Evolutionary conservation across 2,329 filamentous ascomycete genomes (phyloP).

Genomic region (Hymenoscyphus fraxineus): DNA sequence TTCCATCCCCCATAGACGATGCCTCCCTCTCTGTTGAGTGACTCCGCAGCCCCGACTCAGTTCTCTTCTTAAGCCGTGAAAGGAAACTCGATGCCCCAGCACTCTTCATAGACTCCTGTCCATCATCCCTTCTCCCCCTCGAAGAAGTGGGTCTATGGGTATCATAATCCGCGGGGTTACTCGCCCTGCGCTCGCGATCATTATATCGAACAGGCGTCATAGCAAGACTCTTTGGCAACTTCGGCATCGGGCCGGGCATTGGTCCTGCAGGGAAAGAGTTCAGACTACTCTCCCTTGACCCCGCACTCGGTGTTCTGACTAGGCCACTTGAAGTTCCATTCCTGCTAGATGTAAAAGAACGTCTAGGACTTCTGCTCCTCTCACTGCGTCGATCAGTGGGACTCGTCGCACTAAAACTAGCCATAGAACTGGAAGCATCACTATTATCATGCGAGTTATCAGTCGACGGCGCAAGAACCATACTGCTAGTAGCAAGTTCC

Average conservation of each 20-base stretch:
- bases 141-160: too few species aligned
- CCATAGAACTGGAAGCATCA: slow-evolving; percentile 29
- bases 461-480: slow-evolving; percentile 31
- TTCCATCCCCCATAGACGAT: slow-evolving; percentile 5
- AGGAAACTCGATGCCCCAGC: slow-evolving; percentile 20
- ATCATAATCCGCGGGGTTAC: too few species aligned
- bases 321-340: slow-evolving; percentile 15
- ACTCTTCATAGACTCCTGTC: slow-evolving; percentile 10
- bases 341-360: slow-evolving; percentile 31
- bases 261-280: slow-evolving; percentile 21
- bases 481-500: slow-evolving; percentile 70
- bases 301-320: slow-evolving; percentile 25
- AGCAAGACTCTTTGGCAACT: slow-evolving; percentile 24
- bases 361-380: slow-evolving; percentile 30
- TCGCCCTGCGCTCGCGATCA: slow-evolving; percentile 6
- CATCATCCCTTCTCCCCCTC: slow-evolving; percentile 14
- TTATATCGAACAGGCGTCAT: slow-evolving; percentile 28
- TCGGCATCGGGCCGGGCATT: not conserved
- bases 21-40: too few species aligned
- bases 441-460: slow-evolving; percentile 34
- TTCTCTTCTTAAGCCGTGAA: slow-evolving; percentile 26
- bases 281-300: slow-evolving; percentile 25
- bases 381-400: slow-evolving; percentile 27
- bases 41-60: not conserved
- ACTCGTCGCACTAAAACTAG: slow-evolving; percentile 26